Conservation (phyloP, 148 eudicot species). For the Gaultheria prostrata region DNA sequence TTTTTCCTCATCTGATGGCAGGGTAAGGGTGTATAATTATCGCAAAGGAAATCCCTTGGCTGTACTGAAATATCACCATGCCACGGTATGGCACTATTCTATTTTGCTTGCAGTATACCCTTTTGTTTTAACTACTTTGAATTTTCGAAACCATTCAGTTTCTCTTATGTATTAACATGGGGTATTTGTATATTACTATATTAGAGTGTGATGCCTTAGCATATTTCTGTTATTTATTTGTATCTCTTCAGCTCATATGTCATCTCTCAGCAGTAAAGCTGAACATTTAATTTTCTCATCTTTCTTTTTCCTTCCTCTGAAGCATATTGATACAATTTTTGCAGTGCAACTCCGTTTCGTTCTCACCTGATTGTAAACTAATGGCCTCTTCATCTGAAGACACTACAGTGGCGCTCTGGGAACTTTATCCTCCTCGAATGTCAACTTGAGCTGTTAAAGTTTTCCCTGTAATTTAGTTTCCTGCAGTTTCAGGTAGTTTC, state of each 20-base stretch:
- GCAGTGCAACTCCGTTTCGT: conserved; percentile 21
- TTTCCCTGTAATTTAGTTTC: neutral
- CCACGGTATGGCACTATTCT: neutral
- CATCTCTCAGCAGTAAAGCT: neutral
- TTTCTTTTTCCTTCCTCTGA: neutral
- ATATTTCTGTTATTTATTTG: neutral
- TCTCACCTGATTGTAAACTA: conserved; percentile 18
- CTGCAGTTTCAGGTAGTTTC: neutral
- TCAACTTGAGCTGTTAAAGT: neutral
- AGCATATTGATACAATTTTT: neutral
- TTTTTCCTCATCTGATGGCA: conserved; percentile 26
- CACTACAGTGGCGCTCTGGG: conserved; percentile 20
- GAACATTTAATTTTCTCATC: neutral
- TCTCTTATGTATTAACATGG: neutral
- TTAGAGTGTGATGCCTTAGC: neutral
- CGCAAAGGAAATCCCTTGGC: conserved; percentile 84
- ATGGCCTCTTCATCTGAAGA: conserved; percentile 21
- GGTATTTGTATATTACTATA: neutral
- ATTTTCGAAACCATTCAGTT: neutral
- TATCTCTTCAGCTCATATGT: neutral
- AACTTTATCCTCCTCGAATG: conserved; percentile 15
- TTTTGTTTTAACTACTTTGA: neutral
- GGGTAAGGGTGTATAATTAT: conserved; percentile 77
- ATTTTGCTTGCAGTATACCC: neutral
- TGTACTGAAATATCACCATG: conserved; percentile 54